A percentile compares a stretch with the other conserved stretches of the same genome.
phyloP scores from a whole-genome alignment of 1,284 basidiomycete genomes.

The Pyrrhoderma lamaoense region DNA sequence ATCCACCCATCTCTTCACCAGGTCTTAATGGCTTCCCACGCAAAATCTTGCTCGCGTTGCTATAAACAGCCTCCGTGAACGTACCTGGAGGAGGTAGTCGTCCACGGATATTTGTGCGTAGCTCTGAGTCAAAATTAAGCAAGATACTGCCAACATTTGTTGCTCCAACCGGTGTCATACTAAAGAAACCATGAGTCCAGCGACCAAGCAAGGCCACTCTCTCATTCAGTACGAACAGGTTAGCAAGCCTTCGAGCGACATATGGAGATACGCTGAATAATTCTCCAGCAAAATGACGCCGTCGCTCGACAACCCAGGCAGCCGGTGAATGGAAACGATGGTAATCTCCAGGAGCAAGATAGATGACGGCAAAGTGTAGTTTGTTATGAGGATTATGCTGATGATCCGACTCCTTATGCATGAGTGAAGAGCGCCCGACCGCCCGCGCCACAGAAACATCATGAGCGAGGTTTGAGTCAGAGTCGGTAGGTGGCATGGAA shows the following conservation, averaged over 20 bases:
- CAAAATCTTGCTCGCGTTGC: constrained; percentile 71
- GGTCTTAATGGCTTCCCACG: constrained; percentile 82
- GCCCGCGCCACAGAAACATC: constrained; percentile 61
- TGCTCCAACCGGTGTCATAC: constrained; percentile 96
- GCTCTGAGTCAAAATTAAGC: constrained; percentile 89
- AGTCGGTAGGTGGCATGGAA: constrained; percentile 51
- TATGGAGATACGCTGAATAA: constrained; percentile 96
- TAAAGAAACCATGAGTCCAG: constrained; percentile 95
- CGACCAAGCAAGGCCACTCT: constrained; percentile 93
- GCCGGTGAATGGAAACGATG: constrained; percentile 96
- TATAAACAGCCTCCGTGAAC: constrained; percentile 89
- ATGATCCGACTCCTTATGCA: constrained; percentile 37
- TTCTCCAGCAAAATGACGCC: constrained; percentile 93
- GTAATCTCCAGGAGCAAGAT: constrained; percentile 98
- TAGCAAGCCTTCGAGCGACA: constrained; percentile 87
- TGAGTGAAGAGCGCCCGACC: constrained; percentile 49
- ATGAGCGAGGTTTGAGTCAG: constrained; percentile 46
- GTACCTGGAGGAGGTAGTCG: constrained; percentile 78
- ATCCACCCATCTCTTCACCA: constrained; percentile 97
- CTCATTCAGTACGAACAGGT: constrained; percentile 96
- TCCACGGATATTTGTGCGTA: constrained; percentile 80
- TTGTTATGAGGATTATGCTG: constrained; percentile 64
- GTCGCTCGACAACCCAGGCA: constrained; percentile 94
- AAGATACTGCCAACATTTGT: constrained; percentile 97
- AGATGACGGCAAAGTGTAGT: constrained; percentile 91